Percentiles rank a stretch among this genome's conserved stretches.
Evolutionary conservation across 768 basidiomycete species (phyloP).

Genomic region (Termitomyces sp.): DNA sequence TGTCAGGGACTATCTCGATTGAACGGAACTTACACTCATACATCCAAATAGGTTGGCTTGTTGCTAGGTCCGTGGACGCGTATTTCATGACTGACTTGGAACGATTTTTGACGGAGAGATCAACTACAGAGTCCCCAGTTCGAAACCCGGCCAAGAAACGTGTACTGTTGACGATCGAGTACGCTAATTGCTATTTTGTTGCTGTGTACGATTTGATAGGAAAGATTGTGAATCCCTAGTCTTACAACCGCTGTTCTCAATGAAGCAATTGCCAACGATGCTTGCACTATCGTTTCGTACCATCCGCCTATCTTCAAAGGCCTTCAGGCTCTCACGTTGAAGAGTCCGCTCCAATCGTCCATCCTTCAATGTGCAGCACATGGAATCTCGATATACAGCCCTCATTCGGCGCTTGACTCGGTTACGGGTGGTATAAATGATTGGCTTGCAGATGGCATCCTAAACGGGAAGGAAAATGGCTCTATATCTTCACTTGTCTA

Average conservation of each 20-base stretch:
- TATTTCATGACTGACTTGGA: not conserved
- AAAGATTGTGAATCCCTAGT: constrained; percentile 34
- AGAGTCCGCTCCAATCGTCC: constrained; percentile 74
- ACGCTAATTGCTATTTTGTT: constrained; percentile 14
- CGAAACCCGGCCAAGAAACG: constrained; percentile 40
- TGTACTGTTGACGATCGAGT: constrained; percentile 75
- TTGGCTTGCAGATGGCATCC: constrained; percentile 67
- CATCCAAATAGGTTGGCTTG: constrained; percentile 57
- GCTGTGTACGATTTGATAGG: not conserved
- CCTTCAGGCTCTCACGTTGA: constrained; percentile 70
- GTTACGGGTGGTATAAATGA: constrained; percentile 86
- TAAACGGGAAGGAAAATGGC: constrained; percentile 34
- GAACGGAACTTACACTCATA: constrained; percentile 8
- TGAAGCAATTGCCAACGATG: constrained; percentile 60
- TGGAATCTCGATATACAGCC: constrained; percentile 83
- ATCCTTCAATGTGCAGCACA: constrained; percentile 76
- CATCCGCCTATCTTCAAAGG: constrained; percentile 84
- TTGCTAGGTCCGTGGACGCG: constrained; percentile 52
- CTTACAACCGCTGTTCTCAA: constrained; percentile 67
- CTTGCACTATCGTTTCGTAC: constrained; percentile 74
- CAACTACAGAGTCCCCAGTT: constrained; percentile 50
- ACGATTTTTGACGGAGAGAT: constrained; percentile 1
- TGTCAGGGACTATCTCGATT: constrained; percentile 43
- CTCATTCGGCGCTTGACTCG: constrained; percentile 88
- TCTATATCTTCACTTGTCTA: constrained; percentile 33